phyloP scores from a whole-genome alignment of 1,284 basidiomycete species.

The Moesziomyces sp. region DNA sequence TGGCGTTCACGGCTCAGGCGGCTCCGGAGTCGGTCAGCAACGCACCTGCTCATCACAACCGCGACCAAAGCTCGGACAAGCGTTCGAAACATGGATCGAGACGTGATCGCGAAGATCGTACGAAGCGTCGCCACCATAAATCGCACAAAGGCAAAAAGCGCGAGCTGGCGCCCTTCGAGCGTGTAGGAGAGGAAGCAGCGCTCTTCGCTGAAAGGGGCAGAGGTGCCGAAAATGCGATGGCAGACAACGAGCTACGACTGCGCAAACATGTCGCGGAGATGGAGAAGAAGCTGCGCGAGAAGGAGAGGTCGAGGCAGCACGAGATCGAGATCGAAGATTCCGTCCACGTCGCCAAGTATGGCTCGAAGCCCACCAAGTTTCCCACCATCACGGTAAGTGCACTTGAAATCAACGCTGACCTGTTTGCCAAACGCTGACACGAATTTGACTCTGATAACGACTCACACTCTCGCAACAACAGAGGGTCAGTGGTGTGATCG shows the following conservation, averaged over 20 bases:
- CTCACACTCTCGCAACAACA: neutral
- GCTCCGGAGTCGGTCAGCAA: constrained; percentile 15
- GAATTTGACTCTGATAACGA: neutral
- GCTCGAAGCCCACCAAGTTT: constrained; percentile 28
- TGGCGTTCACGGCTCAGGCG: constrained; percentile 35
- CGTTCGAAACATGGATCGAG: neutral
- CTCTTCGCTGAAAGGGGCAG: neutral
- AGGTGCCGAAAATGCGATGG: too few relatives aligned
- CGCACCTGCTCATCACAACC: constrained; percentile 4
- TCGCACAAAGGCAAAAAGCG: neutral
- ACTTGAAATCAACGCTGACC: neutral
- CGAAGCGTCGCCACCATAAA: neutral
- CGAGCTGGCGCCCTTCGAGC: neutral
- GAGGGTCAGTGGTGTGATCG: constrained; percentile 17
- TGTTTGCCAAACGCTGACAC: neutral
- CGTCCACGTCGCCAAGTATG: constrained; percentile 22
- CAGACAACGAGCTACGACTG: neutral
- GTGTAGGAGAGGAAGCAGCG: neutral
- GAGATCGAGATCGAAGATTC: constrained; percentile 20
- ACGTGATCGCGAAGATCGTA: neutral
- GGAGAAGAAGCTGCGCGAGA: neutral
- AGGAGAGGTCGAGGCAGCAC: constrained; percentile 1
- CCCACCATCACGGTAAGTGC: constrained; percentile 25
- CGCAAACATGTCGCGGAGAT: neutral
- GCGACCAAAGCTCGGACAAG: constrained; percentile 1